A percentile compares a stretch with the other conserved stretches of the same genome.
Conservation (phyloP, 1,284 basidiomycete species). For the Mycosarcoma mackinlayi region DNA sequence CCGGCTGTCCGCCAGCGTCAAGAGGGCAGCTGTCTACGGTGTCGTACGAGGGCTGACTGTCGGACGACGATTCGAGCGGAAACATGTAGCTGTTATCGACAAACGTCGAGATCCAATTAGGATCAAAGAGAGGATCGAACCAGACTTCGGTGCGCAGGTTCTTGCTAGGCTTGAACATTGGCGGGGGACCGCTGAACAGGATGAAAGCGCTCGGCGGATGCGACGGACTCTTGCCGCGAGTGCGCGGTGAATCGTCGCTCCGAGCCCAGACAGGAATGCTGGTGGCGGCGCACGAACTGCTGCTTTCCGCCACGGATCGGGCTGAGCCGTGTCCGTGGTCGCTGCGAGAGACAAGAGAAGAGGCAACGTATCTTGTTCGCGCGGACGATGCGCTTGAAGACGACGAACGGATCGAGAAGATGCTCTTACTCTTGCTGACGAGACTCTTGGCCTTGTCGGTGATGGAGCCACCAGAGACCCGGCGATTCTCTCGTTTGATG, state of each 20-base stretch:
- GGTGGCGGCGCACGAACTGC: too few species aligned
- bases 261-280: too few species aligned
- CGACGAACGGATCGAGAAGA: constrained; percentile 13
- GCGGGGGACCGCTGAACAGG: background rate
- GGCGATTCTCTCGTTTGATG: background rate
- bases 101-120: constrained; percentile 12
- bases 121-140: background rate
- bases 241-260: too few species aligned
- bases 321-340: background rate
- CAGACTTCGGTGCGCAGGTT: background rate
- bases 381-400: background rate
- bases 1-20: too few species aligned
- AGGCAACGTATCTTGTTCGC: background rate
- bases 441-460: constrained; percentile 11
- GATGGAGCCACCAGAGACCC: constrained; percentile 6
- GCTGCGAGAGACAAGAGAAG: background rate
- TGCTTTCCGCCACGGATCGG: background rate
- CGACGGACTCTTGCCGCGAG: too few species aligned
- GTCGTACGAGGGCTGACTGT: too few species aligned
- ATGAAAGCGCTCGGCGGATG: background rate
- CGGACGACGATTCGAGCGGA: background rate
- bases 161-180: background rate
- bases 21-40: too few species aligned
- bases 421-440: constrained; percentile 15
- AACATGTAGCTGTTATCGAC: constrained; percentile 23